phyloP scores from a whole-genome alignment of 192 early-diverging fungal genomes.

The Entrophospora sp. region DNA sequence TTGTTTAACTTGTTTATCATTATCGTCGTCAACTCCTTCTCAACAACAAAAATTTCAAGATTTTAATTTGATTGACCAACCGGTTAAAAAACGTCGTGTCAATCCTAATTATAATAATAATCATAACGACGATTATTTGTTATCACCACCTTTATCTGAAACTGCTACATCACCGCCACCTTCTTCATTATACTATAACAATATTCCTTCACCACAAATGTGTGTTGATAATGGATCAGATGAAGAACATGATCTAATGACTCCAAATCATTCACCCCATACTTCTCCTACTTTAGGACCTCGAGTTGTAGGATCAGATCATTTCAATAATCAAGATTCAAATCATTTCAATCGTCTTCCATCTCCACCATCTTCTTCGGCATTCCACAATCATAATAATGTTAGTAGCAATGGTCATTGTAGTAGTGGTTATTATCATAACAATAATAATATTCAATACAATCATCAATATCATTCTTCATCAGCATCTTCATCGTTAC shows the following conservation, averaged over 20 bases:
- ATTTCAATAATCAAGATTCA: too few relatives aligned
- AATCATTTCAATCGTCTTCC: too few relatives aligned
- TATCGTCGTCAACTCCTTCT: not conserved
- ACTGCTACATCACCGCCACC: too few relatives aligned
- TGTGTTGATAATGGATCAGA: slow-evolving; percentile 1
- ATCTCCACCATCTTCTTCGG: too few relatives aligned
- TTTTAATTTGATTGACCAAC: not conserved
- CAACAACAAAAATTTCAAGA: not conserved
- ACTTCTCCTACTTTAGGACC: not conserved
- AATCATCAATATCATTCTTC: too few relatives aligned
- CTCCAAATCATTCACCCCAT: not conserved
- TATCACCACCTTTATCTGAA: slow-evolving; percentile 5
- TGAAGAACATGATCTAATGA: not conserved
- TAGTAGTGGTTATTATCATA: too few relatives aligned
- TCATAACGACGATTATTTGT: not conserved
- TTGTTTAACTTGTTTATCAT: not conserved
- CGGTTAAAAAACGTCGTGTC: not conserved
- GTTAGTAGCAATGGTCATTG: too few relatives aligned
- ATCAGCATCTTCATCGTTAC: too few relatives aligned
- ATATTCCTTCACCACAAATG: not conserved
- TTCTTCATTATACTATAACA: too few relatives aligned
- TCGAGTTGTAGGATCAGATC: not conserved
- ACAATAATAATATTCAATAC: too few relatives aligned
- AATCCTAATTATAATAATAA: not conserved
- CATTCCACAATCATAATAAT: too few relatives aligned